A percentile compares a stretch with the other conserved stretches of the same genome.
Evolutionary conservation across 768 basidiomycete genomes (phyloP).

Genomic region (Saitozyma podzolica): DNA sequence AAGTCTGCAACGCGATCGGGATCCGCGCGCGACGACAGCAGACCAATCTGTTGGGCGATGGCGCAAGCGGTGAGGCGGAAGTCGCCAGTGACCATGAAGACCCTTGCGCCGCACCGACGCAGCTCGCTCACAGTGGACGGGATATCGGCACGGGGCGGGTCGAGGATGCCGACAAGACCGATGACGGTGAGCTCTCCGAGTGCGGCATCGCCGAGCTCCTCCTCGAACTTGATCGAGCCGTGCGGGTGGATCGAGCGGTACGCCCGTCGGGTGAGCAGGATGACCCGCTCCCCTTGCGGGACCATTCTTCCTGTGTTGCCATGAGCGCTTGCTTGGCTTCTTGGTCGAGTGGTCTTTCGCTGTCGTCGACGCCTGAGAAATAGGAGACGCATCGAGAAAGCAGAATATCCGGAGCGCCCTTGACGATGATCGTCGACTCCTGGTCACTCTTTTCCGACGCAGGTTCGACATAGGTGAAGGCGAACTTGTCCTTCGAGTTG

Average conservation of each 20-base stretch:
- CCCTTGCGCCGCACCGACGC: neutral
- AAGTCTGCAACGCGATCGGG: neutral
- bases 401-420: neutral
- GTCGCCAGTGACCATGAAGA: conserved; percentile 1
- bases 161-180: neutral
- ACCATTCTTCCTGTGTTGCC: neutral
- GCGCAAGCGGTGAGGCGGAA: neutral
- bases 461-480: neutral
- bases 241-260: neutral
- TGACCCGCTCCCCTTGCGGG: neutral
- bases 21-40: neutral
- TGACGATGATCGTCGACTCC: neutral
- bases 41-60: neutral
- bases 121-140: neutral
- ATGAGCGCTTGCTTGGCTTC: neutral
- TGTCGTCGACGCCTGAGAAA: neutral
- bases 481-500: conserved; percentile 1
- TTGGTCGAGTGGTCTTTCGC: neutral
- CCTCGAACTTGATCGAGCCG: neutral
- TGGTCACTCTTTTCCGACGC: neutral
- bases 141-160: neutral
- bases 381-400: neutral
- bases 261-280: neutral
- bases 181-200: neutral
- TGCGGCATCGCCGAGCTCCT: neutral